A percentile compares a stretch with the other conserved stretches of the same genome.
Conservation (phyloP, 2,329 filamentous ascomycete species). For the Pseudogymnoascus sp. region DNA sequence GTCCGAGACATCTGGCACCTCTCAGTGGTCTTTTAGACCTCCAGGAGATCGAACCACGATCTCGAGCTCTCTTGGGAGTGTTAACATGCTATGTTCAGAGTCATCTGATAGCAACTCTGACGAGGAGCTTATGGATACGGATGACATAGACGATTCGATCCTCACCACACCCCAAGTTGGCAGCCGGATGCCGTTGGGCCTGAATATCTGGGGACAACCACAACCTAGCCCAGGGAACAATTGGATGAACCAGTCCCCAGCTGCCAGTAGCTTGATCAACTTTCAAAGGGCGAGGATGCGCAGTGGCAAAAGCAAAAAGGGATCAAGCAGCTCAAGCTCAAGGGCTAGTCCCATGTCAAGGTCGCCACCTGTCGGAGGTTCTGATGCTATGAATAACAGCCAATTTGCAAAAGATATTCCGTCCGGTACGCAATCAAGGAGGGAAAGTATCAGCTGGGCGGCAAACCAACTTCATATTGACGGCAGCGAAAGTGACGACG, state of each 20-base stretch:
- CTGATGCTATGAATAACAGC: conserved; percentile 29
- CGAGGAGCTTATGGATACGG: conserved; percentile 64
- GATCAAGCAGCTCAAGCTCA: conserved; percentile 63
- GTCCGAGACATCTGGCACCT: conserved; percentile 37
- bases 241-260: conserved; percentile 62
- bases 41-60: conserved; percentile 62
- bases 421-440: conserved; percentile 49
- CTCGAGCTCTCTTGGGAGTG: conserved; percentile 57
- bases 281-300: conserved; percentile 59
- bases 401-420: conserved; percentile 47
- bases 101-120: conserved; percentile 66
- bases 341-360: conserved; percentile 62
- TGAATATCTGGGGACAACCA: conserved; percentile 16
- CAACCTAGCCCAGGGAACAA: conserved; percentile 48
- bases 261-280: conserved; percentile 69
- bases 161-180: conserved; percentile 73
- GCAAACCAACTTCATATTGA: conserved; percentile 81
- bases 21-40: conserved; percentile 63
- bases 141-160: conserved; percentile 69
- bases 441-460: conserved; percentile 85
- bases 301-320: conserved; percentile 55
- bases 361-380: conserved; percentile 58
- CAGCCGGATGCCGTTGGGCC: conserved; percentile 45
- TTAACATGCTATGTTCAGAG: conserved; percentile 65
- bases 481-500: conserved; percentile 73